Base-by-base conservation (phyloP, 2,329 filamentous ascomycete genomes). In the Trichoderma sp. region DNA sequence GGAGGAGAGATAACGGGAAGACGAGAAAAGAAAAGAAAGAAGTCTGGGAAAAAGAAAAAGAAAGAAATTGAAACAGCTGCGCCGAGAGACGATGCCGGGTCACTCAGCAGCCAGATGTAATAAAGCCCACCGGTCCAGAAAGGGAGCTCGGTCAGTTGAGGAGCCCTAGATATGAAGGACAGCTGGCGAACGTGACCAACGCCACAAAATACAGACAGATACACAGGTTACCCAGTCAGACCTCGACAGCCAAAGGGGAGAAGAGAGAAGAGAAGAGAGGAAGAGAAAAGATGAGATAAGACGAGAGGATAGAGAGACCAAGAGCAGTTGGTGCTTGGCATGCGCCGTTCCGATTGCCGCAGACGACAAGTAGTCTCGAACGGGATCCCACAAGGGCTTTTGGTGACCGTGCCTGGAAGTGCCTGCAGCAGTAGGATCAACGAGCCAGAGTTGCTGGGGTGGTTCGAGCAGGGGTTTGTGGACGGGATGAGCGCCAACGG, bases 401-500 rank as follows among this genome's bases (percentile, higher is more conserved):
- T 68, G 58, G 65, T 47, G 53, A 57, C 70, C 63, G 70, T 67
- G 57, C 65, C 71, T 72, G 43, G 56, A 62, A 70, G 71, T 72
- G 71, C 71, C 71, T 70, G 71, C 70, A 71, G 70, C 53, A 62
- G 62, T 43, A 56, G 62, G 63, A 71, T 71, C 53, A 71, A 71
- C 70, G 56, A 65, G 39, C 43, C 53, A 39, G 34, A 39, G 62
- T 64, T 64, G 58, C 66, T 36, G 66, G 66, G 66, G 66, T 70
- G 36, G 66, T 21, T 61, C 14, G 57, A 62, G 66, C 66, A 70
- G 66, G 66, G 66, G 57, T 34, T 34, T 21, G 56, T 14, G 47
- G 63, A 66, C 63, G 63, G 63, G 63, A 65, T 56, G 47, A 67
- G 21, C 30, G 64, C 64, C 47, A 57, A 57, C 64, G 47, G 64